Base-by-base conservation (phyloP, 106 monocot genomes). In the Phalaenopsis equestris region DNA sequence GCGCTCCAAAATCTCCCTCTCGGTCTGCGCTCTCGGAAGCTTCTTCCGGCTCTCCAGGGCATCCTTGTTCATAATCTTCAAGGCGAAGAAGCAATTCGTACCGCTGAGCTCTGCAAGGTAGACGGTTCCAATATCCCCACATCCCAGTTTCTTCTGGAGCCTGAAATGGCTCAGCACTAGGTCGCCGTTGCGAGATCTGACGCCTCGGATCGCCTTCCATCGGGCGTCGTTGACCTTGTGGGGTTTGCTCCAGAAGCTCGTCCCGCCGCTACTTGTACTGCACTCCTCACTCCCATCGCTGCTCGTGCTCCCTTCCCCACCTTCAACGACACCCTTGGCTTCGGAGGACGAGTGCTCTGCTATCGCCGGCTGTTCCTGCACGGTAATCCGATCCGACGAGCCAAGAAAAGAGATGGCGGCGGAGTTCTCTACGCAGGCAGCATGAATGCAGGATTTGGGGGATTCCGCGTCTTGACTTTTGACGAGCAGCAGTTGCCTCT, bases 111-210 rank as follows among this genome's bases (percentile, higher is more conserved):
- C 80, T 16, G 80, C 84, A 12, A 84, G 67, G n/a, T 84, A 80
- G 41, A 84, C 84, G 49, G 64, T 76, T 14, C 84, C 84, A 52
- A 84, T 84, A 41, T 84, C 84, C 56, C 84, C 84, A 65, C 75
- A 80, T 2, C 84, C 84, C 80, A 84, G 75, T 47, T 79, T 80
- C 75, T 78, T 84, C 67, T 80, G 58, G 23, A 84, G 18, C 75
- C 75, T 76, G 79, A 84, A 84, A 56, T 84, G 74, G 21, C 41
- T 45, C 75, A 84, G 11, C 61, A 73, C 84, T 9, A 80, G 80
- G 5, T 41, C 75, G 9, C 84, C 84, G 10, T 80, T 45, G 18
- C 67, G 58, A 3, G 75, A 74, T 30, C 61, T 41, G 21, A 80
- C 76, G 3, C 55, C 80, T 15, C 76, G 80, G 36, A 84, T 84